phyloP scores from a whole-genome alignment of 306 rosid genomes.

The peach (Prunus persica) region Prunus_persica_NCBIv2 NC_034013.1:12593001-12593500 shows the following conservation, averaged over 20 bases:
- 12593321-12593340: not conserved
- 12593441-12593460: slow-evolving; percentile 22
- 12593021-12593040: too few species aligned
- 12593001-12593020: not conserved
- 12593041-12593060: not conserved
- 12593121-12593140: not conserved
- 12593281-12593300: slow-evolving; percentile 29
- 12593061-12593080: not conserved
- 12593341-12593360: not conserved
- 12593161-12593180: slow-evolving; percentile 44
- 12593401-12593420: not conserved
- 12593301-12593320: slow-evolving; percentile 4
- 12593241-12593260: slow-evolving; percentile 42
- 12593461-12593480: slow-evolving; percentile 39
- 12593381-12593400: not conserved
- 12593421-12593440: not conserved
- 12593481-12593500: slow-evolving; percentile 43
- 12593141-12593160: slow-evolving; percentile 31
- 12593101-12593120: not conserved
- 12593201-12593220: slow-evolving; percentile 48
- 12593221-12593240: slow-evolving; percentile 56
- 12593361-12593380: not conserved
- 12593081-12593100: not conserved
- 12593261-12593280: slow-evolving; percentile 31
- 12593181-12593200: slow-evolving; percentile 42